These are phyloP conservation scores for Quercus lobata DNA, from an alignment of 331 rosid genomes.

Conservation along the genomic window DNA sequence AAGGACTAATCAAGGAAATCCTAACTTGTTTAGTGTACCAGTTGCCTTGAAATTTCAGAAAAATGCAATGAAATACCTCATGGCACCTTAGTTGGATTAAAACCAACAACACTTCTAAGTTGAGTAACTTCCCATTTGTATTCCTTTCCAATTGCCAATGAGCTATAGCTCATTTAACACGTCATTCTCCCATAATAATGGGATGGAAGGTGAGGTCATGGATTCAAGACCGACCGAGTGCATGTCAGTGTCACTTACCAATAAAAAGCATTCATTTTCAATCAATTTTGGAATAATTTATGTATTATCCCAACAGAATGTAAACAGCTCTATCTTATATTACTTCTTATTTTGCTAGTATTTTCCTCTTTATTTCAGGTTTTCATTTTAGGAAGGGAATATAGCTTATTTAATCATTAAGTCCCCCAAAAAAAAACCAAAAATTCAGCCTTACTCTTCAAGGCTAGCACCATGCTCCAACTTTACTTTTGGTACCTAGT, in stretches of 20 bases:
- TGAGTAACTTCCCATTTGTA: too few species aligned
- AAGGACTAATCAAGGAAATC: too few species aligned
- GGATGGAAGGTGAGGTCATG: background rate
- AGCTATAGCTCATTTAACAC: too few species aligned
- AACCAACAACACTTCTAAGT: too few species aligned
- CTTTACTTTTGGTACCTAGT: slow-evolving; percentile 14
- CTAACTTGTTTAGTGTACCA: too few species aligned
- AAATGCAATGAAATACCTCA: too few species aligned
- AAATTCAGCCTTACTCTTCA: background rate
- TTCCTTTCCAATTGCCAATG: too few species aligned
- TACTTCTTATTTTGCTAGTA: background rate
- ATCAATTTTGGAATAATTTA: too few species aligned
- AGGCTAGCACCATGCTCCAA: background rate
- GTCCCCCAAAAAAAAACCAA: background rate
- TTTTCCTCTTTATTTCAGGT: background rate
- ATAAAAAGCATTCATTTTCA: too few species aligned
- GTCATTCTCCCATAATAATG: background rate
- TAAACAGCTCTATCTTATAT: background rate
- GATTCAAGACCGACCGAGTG: background rate
- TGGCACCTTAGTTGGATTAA: too few species aligned
- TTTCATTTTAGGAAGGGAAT: background rate
- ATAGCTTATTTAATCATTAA: background rate
- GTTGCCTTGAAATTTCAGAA: too few species aligned
- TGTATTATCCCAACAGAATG: background rate
- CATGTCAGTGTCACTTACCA: background rate